Evolutionary conservation across 176 grass and related monocot genomes (phyloP).

Genomic region (Avena eriantha): DNA sequence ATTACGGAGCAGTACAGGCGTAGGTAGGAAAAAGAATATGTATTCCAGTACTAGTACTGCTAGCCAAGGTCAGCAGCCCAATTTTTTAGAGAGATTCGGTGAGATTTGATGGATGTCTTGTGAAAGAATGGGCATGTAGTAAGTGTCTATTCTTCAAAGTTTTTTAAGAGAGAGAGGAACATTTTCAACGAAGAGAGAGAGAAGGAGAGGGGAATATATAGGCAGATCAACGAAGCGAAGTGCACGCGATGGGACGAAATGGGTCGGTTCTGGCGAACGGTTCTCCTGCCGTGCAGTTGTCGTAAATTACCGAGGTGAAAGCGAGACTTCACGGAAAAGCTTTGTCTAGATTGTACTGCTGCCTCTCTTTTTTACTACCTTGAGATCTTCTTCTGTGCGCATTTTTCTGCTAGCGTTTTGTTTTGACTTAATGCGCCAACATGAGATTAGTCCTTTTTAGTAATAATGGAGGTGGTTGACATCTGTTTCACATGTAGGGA

Average conservation of each 20-base stretch:
- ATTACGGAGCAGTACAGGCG: conserved; percentile 41
- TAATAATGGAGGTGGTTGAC: no score
- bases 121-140: conserved; percentile 27
- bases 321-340: background rate
- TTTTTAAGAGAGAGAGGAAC: background rate
- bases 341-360: background rate
- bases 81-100: conserved; percentile 41
- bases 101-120: conserved; percentile 46
- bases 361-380: background rate
- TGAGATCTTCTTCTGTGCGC: background rate
- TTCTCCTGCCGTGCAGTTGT: conserved; percentile 20
- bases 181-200: background rate
- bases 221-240: conserved; percentile 30
- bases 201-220: background rate
- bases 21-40: conserved; percentile 24
- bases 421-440: background rate
- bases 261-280: background rate
- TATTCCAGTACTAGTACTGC: background rate
- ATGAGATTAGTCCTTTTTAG: background rate
- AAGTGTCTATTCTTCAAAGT: background rate
- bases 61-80: conserved; percentile 10
- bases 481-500: background rate
- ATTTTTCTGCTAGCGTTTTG: background rate
- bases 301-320: conserved; percentile 37
- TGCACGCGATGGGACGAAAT: conserved; percentile 35